Base-by-base conservation (phyloP, 208 protist species). In the Acanthamoeba quina region DNA sequence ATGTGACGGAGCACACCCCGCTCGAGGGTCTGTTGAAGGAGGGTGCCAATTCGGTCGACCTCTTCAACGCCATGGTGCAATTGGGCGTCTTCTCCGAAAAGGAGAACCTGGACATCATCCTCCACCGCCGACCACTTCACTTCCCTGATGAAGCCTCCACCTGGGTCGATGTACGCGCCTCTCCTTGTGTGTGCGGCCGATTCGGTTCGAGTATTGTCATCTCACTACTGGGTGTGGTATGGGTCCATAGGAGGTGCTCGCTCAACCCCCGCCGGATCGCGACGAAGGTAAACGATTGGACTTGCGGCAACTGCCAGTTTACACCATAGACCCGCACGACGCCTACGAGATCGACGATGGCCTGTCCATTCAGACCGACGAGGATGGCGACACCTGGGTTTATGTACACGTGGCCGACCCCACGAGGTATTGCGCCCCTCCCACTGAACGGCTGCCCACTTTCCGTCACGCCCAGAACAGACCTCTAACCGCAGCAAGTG, bases 321-420 rank as follows among this genome's bases (percentile, higher is more conserved):
- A 74, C 47, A 54, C 85, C 19, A 72, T 91, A 9, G 85, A 91
- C 26, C 54, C 54, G 3, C 62, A 47, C 47, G 85, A 91, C 26
- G 60, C 85, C 19, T 56, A 44, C 47, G 85, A 91, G 62, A 72
- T 91, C 24, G 85, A 91, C 44, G 85, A 91, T n/a, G 85, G 60
- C 58, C 21, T 91, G 6, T 74, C 60, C 47, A 70, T 91, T 34
- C 60, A 17, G 17, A n/a, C 7, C 5, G 85, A 91, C 15, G 60
- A 72, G 10, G n/a, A 66, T 37, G 85, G 85, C 29, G 21, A 15
- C 41, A 49, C 54, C 19, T 91, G 85, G 85, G 58, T 91, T 2
- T 91, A 74, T 41, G 31, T 91, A 26, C 85, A 91, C 41, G 62
- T 91, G 9, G 85, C 85, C 17, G 85, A 91, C 41, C 85, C 85